Conservation (phyloP, 2,329 filamentous ascomycete species). For the Didymella keratinophila region DNA sequence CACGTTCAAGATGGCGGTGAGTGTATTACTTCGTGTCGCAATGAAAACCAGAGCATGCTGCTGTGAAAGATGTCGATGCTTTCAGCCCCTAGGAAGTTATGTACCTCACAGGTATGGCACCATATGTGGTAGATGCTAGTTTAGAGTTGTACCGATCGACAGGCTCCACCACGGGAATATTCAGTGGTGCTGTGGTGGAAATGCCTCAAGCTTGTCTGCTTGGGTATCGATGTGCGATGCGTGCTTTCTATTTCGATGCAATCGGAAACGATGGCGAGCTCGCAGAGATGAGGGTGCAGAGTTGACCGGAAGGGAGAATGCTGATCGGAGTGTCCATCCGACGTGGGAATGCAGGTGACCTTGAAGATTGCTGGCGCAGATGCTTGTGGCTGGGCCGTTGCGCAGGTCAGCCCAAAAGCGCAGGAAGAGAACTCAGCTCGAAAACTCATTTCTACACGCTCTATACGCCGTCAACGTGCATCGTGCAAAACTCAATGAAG, state of each 20-base stretch:
- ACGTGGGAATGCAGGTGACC: constrained; percentile 2
- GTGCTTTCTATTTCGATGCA: not conserved
- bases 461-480: constrained; percentile 15
- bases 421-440: not conserved
- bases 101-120: constrained; percentile 1
- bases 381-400: constrained; percentile 7
- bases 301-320: constrained; percentile 8
- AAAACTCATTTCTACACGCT: constrained; percentile 11
- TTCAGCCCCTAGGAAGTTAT: constrained; percentile 8
- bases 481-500: constrained; percentile 5
- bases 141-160: constrained; percentile 25
- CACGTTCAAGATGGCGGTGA: constrained; percentile 18
- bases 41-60: constrained; percentile 7
- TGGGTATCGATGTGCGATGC: not conserved
- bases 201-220: constrained; percentile 8
- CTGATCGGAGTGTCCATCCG: constrained; percentile 4
- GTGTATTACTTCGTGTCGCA: constrained; percentile 9
- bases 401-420: constrained; percentile 9
- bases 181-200: constrained; percentile 3
- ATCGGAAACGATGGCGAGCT: constrained; percentile 2
- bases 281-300: not conserved
- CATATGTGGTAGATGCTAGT: constrained; percentile 22
- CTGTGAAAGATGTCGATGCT: constrained; percentile 4
- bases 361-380: not conserved
- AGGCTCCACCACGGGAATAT: constrained; percentile 13